phyloP scores from a whole-genome alignment of 179 eudicot genomes.

The Beta macrorhiza region DNA sequence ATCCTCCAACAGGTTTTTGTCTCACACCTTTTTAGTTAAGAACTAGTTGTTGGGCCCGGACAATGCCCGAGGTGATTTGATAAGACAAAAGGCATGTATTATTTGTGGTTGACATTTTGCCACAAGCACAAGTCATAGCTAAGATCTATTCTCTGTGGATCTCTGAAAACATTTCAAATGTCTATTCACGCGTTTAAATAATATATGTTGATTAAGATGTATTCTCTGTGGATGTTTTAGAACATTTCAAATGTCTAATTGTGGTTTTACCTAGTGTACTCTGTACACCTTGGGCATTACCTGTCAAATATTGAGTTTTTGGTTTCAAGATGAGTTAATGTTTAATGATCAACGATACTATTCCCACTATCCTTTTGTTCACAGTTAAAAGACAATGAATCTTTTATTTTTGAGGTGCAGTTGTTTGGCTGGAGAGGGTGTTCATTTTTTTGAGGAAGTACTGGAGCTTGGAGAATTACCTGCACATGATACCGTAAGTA shows the following conservation, averaged over 20 bases:
- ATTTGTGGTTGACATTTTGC: too few species aligned
- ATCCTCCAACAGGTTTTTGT: background rate
- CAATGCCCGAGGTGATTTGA: too few species aligned
- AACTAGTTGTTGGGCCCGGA: too few species aligned
- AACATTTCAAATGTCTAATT: background rate
- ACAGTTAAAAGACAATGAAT: background rate
- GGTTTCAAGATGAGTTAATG: background rate
- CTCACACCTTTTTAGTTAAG: too few species aligned
- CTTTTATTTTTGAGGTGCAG: conserved; percentile 42
- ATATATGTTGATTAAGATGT: background rate
- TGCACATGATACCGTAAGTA: conserved; percentile 56
- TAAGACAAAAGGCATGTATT: too few species aligned
- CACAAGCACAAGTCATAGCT: too few species aligned
- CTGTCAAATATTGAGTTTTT: background rate
- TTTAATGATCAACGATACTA: background rate
- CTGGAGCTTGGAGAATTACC: conserved; percentile 69
- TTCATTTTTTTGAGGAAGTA: conserved; percentile 83
- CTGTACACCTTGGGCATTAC: background rate
- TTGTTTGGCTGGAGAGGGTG: conserved; percentile 89
- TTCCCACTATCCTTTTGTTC: background rate
- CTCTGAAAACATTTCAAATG: too few species aligned
- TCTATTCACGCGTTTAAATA: too few species aligned
- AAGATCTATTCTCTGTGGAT: too few species aligned
- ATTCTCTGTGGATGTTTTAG: background rate
- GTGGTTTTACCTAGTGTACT: background rate